Evolutionary conservation across 495 filamentous ascomycete genomes (phyloP), one percentile per base, ranked within the genome.

Genomic region (Talaromyces adpressus): DNA sequence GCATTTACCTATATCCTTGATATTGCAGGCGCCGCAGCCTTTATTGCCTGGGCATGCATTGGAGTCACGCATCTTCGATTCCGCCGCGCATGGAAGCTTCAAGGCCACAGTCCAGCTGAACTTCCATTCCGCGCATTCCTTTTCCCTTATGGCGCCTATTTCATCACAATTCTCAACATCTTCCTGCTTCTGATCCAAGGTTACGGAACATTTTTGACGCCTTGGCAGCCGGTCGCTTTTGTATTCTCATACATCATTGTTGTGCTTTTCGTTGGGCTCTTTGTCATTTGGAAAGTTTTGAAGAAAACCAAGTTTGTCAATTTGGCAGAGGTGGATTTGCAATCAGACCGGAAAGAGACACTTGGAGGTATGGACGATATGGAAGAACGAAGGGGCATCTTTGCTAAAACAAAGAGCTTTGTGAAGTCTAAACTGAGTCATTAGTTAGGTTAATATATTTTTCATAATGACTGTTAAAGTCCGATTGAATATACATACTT

Each of bases 1-100:
- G 76, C 89, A 41, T 90, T 90, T 70, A 72, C 77, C 66, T 90
- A 87, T 87, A 71, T 87, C 8, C 74, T 81, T 16, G 80, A 81
- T 58, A 65, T 87, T 8, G 81, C 79, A 23, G 83, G 82, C 60
- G 76, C 86, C 6, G 73, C 80, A 14, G 78, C 82, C 7, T 77
- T 87, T 34, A 85, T 86, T 67, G 81, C 79, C 4, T 86, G 82
- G 80, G 82, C 77, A 12, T 77, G 71, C 34, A 85, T 86, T 65
- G 84, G 78, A 66, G 65, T 85, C 22, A 75, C 83, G 1, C 83
- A 86, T 61, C 75, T 84, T 60, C 79, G 79, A 6, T 89, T 89
- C 77, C 85, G 87, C 27, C 66, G 64, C 27, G 87, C 85, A 16
- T 92, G 88, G 89, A 77, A 74, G 14, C 66, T 75, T 52, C 85